Evolutionary conservation across 2,329 filamentous ascomycete species (phyloP).

Genomic region (Juglanconis sp.): DNA sequence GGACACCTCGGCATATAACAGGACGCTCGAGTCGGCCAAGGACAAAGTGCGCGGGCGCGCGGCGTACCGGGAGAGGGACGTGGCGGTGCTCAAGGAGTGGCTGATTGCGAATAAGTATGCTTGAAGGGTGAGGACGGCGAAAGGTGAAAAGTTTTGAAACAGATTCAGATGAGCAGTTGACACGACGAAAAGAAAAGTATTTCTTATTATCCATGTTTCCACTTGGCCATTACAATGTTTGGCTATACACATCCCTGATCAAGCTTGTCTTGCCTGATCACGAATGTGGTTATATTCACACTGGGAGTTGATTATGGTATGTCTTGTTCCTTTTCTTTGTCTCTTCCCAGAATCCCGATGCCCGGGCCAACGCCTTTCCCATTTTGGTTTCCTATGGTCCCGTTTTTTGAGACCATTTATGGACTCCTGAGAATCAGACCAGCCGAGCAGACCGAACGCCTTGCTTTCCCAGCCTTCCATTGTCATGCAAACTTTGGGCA

Average conservation of each 20-base stretch:
- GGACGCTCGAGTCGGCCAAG: slow-evolving; percentile 78
- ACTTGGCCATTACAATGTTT: background rate
- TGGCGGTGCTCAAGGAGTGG: slow-evolving; percentile 74
- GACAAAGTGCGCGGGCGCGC: slow-evolving; percentile 84
- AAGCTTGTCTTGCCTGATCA: too few species aligned
- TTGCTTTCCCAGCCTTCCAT: background rate
- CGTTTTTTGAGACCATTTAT: too few species aligned
- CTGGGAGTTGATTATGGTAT: too few species aligned
- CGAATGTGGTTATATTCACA: too few species aligned
- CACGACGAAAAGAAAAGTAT: background rate
- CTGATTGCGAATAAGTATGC: slow-evolving; percentile 50
- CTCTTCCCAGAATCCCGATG: background rate
- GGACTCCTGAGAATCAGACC: too few species aligned
- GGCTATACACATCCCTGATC: too few species aligned
- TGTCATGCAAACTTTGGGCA: background rate
- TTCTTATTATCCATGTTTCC: background rate
- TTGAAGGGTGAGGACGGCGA: background rate
- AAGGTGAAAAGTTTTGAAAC: background rate
- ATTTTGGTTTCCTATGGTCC: too few species aligned
- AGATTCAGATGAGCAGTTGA: background rate
- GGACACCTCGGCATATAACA: slow-evolving; percentile 81
- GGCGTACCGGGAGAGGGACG: slow-evolving; percentile 76
- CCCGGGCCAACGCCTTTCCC: too few species aligned
- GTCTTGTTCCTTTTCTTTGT: background rate
- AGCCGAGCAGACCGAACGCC: background rate